A percentile compares a stretch with the other conserved stretches of the same genome.
These are phyloP conservation scores for Papiliotrema fonsecae DNA, from an alignment of 1,284 basidiomycete genomes.

Conservation along the genomic window DNA sequence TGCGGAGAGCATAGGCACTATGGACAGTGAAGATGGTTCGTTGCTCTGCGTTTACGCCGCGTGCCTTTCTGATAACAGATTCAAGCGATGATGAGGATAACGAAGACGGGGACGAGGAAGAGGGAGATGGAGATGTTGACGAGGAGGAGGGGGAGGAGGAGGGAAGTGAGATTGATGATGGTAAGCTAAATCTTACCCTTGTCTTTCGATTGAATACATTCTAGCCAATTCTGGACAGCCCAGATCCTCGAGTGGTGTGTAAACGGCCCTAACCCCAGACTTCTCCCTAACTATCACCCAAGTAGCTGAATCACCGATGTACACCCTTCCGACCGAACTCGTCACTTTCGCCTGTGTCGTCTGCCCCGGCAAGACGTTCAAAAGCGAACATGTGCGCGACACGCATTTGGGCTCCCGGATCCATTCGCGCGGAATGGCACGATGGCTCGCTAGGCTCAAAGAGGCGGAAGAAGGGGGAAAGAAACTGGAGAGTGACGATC, in stretches of 20 bases:
- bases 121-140: conserved; percentile 9
- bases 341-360: conserved; percentile 56
- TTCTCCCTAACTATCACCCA: conserved; percentile 57
- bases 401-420: conserved; percentile 63
- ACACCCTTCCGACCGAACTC: conserved; percentile 50
- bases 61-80: neutral
- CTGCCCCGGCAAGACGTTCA: conserved; percentile 67
- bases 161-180: conserved; percentile 26
- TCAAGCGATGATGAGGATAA: conserved; percentile 5
- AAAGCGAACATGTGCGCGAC: conserved; percentile 58
- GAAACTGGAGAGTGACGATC: conserved; percentile 1
- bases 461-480: neutral
- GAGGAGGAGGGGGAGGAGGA: conserved; percentile 23
- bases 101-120: conserved; percentile 13
- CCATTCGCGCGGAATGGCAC: conserved; percentile 16
- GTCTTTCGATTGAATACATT: too few species aligned
- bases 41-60: neutral
- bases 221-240: too few species aligned
- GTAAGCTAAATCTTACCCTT: neutral
- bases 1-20: conserved; percentile 10
- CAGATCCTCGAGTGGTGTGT: too few species aligned
- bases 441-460: conserved; percentile 11
- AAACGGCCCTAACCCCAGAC: too few species aligned
- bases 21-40: conserved; percentile 37
- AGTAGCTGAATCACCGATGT: conserved; percentile 61